Percentiles rank a stretch among this genome's conserved stretches.
These are phyloP conservation scores for Beta corolliflora DNA, from an alignment of 179 eudicot species.

Conservation along the genomic window DNA sequence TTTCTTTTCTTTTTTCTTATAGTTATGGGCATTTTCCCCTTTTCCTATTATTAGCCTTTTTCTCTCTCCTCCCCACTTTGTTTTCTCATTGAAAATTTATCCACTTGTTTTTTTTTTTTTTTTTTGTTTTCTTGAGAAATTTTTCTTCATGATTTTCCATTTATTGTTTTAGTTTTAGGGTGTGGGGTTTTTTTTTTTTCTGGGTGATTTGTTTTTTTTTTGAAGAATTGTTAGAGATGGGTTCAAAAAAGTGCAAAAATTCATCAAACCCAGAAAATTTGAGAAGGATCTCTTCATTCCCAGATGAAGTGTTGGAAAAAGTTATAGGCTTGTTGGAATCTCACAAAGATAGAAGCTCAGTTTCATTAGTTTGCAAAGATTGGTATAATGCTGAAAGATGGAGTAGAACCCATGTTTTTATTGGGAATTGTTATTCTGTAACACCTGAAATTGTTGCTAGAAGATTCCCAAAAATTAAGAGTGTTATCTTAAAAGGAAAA, in stretches of 20 bases:
- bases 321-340: constrained; percentile 57
- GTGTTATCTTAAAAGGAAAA: constrained; percentile 69
- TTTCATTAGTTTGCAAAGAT: constrained; percentile 81
- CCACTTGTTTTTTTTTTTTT: constrained; percentile 1
- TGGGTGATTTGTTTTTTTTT: too few relatives aligned
- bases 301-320: constrained; percentile 76
- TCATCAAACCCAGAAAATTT: constrained; percentile 15
- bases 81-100: constrained; percentile 3
- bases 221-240: not conserved
- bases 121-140: not conserved
- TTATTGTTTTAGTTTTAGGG: too few relatives aligned
- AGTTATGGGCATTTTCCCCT: not conserved
- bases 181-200: constrained; percentile 1
- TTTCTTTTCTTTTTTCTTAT: constrained; percentile 1
- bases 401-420: constrained; percentile 66
- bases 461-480: constrained; percentile 69
- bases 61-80: constrained; percentile 7
- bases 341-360: constrained; percentile 61
- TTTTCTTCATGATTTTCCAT: not conserved
- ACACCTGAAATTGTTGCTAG: constrained; percentile 71
- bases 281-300: constrained; percentile 41
- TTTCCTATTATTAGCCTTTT: not conserved
- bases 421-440: constrained; percentile 84
- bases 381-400: constrained; percentile 89
- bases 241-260: constrained; percentile 9